Conservation (phyloP, 1,139 yeast genomes). For the Suhomyces kunorum region DNA sequence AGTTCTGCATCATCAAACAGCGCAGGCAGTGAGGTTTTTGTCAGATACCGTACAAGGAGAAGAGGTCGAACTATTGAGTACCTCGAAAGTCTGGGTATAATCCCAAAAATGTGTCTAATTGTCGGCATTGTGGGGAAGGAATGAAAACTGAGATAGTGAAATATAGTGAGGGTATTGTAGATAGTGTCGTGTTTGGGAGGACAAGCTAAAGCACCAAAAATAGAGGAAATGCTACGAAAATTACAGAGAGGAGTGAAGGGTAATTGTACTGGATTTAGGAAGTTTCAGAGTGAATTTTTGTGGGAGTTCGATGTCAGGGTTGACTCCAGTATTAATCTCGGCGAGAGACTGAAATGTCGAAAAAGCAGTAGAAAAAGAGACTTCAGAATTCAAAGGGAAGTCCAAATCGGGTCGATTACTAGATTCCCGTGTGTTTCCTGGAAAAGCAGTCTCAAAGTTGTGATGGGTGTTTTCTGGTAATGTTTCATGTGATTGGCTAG, state of each 20-base stretch:
- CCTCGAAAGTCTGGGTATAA: neutral
- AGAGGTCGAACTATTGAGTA: neutral
- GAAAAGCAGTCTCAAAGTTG: too few relatives aligned
- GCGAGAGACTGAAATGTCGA: too few relatives aligned
- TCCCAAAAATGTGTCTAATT: neutral
- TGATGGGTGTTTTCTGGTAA: neutral
- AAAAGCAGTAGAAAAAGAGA: too few relatives aligned
- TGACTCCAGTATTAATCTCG: too few relatives aligned
- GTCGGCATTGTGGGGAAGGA: neutral
- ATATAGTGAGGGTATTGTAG: neutral
- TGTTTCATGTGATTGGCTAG: too few relatives aligned
- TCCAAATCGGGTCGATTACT: too few relatives aligned
- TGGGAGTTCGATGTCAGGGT: neutral
- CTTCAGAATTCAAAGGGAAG: too few relatives aligned
- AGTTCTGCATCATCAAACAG: constrained; percentile 19
- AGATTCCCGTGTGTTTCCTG: too few relatives aligned
- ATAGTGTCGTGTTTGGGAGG: too few relatives aligned
- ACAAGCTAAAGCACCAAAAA: too few relatives aligned
- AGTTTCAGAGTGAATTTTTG: neutral
- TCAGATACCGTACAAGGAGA: constrained; percentile 3
- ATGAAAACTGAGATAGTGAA: neutral
- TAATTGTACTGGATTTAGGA: too few relatives aligned
- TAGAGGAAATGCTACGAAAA: neutral
- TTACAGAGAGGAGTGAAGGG: neutral
- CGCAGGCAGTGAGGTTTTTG: constrained; percentile 3